These are phyloP conservation scores for Podila epigama DNA, from an alignment of 192 early-diverging fungal species.

Conservation along the genomic window DNA sequence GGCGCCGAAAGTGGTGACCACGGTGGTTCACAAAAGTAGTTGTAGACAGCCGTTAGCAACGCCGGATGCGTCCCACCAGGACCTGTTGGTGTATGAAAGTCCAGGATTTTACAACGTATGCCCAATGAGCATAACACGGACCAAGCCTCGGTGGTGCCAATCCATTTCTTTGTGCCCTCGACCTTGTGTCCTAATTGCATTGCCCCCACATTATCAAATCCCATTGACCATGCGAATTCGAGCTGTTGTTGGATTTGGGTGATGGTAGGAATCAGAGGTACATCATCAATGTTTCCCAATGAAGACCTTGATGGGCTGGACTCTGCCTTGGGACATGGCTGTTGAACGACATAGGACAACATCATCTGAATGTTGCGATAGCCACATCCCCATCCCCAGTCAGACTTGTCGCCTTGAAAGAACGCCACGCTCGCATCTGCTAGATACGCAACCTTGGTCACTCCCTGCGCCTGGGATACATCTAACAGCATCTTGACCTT, in stretches of 20 bases:
- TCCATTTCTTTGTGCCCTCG: conserved; percentile 69
- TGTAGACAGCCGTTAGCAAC: conserved; percentile 60
- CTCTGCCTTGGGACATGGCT: neutral
- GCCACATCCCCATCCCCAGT: conserved; percentile 75
- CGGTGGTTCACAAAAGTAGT: conserved; percentile 58
- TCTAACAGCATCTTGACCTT: conserved; percentile 17
- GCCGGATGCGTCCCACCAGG: conserved; percentile 60
- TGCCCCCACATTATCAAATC: conserved; percentile 67
- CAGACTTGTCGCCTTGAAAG: conserved; percentile 36
- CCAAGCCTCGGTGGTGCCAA: conserved; percentile 75
- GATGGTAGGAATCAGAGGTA: conserved; percentile 8
- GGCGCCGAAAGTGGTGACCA: conserved; percentile 30
- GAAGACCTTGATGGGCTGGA: neutral
- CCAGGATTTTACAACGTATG: conserved; percentile 62
- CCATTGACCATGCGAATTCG: conserved; percentile 38
- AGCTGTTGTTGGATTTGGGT: conserved; percentile 21
- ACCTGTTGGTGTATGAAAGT: conserved; percentile 69
- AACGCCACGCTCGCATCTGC: conserved; percentile 22
- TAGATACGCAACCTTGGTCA: conserved; percentile 30
- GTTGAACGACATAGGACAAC: conserved; percentile 54
- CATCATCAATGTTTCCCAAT: neutral
- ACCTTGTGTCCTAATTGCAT: conserved; percentile 61
- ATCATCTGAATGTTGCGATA: conserved; percentile 78
- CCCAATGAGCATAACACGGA: conserved; percentile 66
- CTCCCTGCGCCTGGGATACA: conserved; percentile 6